Evolutionary conservation across 1,139 yeast species (phyloP), one percentile per base, ranked within the genome.

Genomic region (Pichia sp.): DNA sequence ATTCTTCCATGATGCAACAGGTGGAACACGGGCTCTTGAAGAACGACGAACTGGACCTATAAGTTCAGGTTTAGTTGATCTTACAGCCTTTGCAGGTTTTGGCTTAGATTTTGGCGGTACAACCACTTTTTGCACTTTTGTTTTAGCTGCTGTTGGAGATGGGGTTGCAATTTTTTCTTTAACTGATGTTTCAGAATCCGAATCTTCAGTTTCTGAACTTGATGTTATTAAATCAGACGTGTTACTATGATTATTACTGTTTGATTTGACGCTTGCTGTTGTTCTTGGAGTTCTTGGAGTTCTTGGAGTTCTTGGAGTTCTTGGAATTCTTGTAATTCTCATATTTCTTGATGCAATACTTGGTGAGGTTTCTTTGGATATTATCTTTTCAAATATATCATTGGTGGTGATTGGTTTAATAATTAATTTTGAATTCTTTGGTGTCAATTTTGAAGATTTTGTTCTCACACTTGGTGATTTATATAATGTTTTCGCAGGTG

Each of bases 1-100:
- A 63, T 86, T 87, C 66, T 87, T 79, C 96, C 97, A 89, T 65
- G 76, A 87, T 13, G 90, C 93, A 58, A 89, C 71, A 0, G 96
- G 95, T 2, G 85, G 80, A 9, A 87, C 76, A 58, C 79, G 78
- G 9, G 80, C 77, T 62, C 96, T 75, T 45, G 75, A 74, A 0
- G 96, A 86, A 56, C 80, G 69, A 56, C 87, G 59, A 13, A 61
- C 29, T 11, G 61, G 61, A 6, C 5, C 29, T 8, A 18, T 14
- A 14, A 10, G 29, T 8, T 18, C 29, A 39, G 42, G 18, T 25
- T 25, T 39, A 14, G 10, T 11, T 25, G 42, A 1, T 7, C 14
- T 25, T 14, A 18, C 29, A 14, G 10, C 6, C 14, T 9, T 31
- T 2, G 22, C 9, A 1, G 38, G 3, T 22, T 29, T 46, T 13